phyloP scores from a whole-genome alignment of 2,329 filamentous ascomycete genomes.

The Sarocladiaceae sp. region DNA sequence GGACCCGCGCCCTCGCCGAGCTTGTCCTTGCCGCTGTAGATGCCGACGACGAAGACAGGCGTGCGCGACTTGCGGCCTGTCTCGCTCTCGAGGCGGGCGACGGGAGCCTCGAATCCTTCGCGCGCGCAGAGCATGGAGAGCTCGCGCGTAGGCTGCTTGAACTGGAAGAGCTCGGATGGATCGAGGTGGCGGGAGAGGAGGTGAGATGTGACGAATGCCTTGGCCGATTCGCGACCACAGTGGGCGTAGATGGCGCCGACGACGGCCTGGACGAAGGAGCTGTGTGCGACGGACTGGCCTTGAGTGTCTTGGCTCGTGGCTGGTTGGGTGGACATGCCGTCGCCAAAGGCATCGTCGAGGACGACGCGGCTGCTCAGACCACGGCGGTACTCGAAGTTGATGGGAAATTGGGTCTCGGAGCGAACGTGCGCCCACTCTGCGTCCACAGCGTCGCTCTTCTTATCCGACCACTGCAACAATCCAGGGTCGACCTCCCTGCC shows the following conservation, averaged over 20 bases:
- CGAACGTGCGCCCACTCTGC: slow-evolving; percentile 41
- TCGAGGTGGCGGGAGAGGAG: slow-evolving; percentile 75
- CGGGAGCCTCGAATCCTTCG: slow-evolving; percentile 81
- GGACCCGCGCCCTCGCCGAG: slow-evolving; percentile 83
- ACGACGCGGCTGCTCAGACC: slow-evolving; percentile 72
- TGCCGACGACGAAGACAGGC: slow-evolving; percentile 89
- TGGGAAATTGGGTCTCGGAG: slow-evolving; percentile 40
- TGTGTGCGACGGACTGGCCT: slow-evolving; percentile 67
- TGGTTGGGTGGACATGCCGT: slow-evolving; percentile 27
- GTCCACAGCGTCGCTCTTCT: slow-evolving; percentile 37
- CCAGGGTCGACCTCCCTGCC: slow-evolving; percentile 90
- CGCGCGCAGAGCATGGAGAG: slow-evolving; percentile 75
- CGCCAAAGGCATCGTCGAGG: slow-evolving; percentile 80
- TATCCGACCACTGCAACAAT: slow-evolving; percentile 69
- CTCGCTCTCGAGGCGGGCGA: slow-evolving; percentile 83
- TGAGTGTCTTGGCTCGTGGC: slow-evolving; percentile 43
- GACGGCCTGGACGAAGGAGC: slow-evolving; percentile 75
- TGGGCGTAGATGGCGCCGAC: slow-evolving; percentile 83
- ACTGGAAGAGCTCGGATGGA: slow-evolving; percentile 72
- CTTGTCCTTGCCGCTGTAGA: slow-evolving; percentile 87
- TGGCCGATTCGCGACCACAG: slow-evolving; percentile 69
- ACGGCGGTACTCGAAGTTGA: slow-evolving; percentile 43
- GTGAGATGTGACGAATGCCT: slow-evolving; percentile 77
- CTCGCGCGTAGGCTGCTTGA: slow-evolving; percentile 78
- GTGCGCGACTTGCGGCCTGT: slow-evolving; percentile 79